Conservation (phyloP, 345 rosid species). For the Gossypium turneri region DNA sequence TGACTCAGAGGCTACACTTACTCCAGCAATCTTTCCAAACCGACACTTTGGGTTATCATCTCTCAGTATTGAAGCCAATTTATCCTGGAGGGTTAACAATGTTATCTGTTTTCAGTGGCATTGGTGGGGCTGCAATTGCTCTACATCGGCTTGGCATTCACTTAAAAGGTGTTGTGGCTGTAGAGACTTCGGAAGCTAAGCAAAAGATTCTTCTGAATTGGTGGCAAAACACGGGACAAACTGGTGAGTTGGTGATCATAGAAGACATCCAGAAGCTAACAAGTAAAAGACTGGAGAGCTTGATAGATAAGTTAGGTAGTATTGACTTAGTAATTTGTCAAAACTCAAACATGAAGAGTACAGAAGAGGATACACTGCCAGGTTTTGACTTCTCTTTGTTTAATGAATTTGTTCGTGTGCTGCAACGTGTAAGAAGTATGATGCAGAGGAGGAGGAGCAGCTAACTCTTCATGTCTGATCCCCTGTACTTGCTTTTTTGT, state of each 20-base stretch:
- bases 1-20: slow-evolving; percentile 46
- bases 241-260: slow-evolving; percentile 72
- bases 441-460: slow-evolving; percentile 28
- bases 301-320: slow-evolving; percentile 48
- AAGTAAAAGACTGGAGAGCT: slow-evolving; percentile 44
- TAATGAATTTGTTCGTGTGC: slow-evolving; percentile 67
- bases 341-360: slow-evolving; percentile 41
- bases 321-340: slow-evolving; percentile 76
- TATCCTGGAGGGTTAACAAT: slow-evolving; percentile 68
- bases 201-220: slow-evolving; percentile 59
- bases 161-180: slow-evolving; percentile 63
- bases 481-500: neutral
- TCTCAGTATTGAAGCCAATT: slow-evolving; percentile 67
- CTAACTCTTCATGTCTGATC: neutral
- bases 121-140: slow-evolving; percentile 73
- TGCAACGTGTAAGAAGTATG: slow-evolving; percentile 54
- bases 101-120: slow-evolving; percentile 70
- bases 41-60: slow-evolving; percentile 78
- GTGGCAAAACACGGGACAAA: slow-evolving; percentile 70
- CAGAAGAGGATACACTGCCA: slow-evolving; percentile 13
- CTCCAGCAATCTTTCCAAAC: slow-evolving; percentile 70
- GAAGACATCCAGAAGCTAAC: slow-evolving; percentile 61
- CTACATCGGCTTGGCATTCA: slow-evolving; percentile 65
- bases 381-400: slow-evolving; percentile 59
- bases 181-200: slow-evolving; percentile 56